These are phyloP conservation scores for Colletotrichum karsti DNA, from an alignment of 2,329 filamentous ascomycete genomes.

Conservation along the genomic window DNA sequence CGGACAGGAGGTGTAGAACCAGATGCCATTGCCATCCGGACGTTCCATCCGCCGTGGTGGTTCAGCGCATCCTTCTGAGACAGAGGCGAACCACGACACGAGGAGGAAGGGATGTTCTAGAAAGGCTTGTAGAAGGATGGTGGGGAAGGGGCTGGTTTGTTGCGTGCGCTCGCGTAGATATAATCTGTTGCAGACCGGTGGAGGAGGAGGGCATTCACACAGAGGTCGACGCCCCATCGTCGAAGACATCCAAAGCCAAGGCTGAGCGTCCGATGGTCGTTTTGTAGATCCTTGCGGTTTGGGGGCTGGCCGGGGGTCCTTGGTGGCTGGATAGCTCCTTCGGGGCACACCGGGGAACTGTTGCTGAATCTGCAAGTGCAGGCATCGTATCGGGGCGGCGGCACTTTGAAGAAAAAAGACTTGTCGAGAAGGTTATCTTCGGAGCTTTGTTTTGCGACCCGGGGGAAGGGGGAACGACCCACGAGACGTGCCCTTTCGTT, in stretches of 20 bases:
- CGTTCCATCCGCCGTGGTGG: slow-evolving; percentile 7
- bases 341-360: background rate
- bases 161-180: slow-evolving; percentile 16
- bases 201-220: slow-evolving; percentile 3
- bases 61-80: slow-evolving; percentile 7
- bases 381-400: slow-evolving; percentile 1
- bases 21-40: background rate
- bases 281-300: slow-evolving; percentile 1
- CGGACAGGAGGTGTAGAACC: background rate
- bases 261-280: background rate
- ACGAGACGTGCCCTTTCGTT: background rate
- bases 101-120: slow-evolving; percentile 10
- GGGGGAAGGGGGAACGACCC: background rate
- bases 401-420: background rate
- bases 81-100: slow-evolving; percentile 3
- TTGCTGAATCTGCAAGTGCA: slow-evolving; percentile 14
- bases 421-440: slow-evolving; percentile 24
- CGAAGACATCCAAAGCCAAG: slow-evolving; percentile 2
- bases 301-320: background rate
- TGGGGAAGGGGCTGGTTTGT: slow-evolving; percentile 15
- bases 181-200: slow-evolving; percentile 16
- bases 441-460: slow-evolving; percentile 17
- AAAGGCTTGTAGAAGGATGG: slow-evolving; percentile 1
- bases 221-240: background rate
- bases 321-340: background rate